Evolutionary conservation across 1,284 basidiomycete genomes (phyloP).

Genomic region (Heimioporus retisporus): DNA sequence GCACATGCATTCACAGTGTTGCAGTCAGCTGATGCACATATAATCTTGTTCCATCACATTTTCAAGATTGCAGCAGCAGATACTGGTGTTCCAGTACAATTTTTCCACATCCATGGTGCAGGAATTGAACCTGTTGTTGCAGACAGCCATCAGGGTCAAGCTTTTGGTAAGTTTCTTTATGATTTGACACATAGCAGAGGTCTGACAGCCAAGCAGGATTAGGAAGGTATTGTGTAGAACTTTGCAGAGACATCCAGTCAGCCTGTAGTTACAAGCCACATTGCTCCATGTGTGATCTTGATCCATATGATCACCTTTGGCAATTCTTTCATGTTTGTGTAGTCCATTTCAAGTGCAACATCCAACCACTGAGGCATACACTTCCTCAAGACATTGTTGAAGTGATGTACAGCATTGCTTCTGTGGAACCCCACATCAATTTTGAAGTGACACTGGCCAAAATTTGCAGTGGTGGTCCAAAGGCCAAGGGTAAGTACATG

Average conservation of each 20-base stretch:
- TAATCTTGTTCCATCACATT: constrained; percentile 2
- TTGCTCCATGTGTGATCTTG: background rate
- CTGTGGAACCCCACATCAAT: constrained; percentile 1
- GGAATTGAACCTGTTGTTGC: constrained; percentile 18
- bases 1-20: constrained; percentile 12
- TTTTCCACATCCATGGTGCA: background rate
- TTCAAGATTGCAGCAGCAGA: constrained; percentile 9
- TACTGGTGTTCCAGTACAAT: background rate
- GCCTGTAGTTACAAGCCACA: constrained; percentile 1
- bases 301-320: constrained; percentile 11
- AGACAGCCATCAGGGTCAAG: constrained; percentile 12
- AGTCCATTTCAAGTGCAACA: constrained; percentile 10
- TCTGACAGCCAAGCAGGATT: background rate
- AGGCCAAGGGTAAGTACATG: constrained; percentile 9
- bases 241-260: background rate
- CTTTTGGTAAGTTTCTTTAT: constrained; percentile 3
- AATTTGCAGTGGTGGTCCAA: constrained; percentile 6
- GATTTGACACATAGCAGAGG: too few species aligned
- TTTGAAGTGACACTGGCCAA: background rate
- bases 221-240: background rate
- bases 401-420: constrained; percentile 15
- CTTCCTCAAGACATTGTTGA: background rate
- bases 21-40: constrained; percentile 7
- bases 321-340: constrained; percentile 1
- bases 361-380: background rate